Evolutionary conservation across 257 asterid genomes (phyloP), one percentile per base, ranked within the genome.

Genomic region (Scutellaria galericulata): DNA sequence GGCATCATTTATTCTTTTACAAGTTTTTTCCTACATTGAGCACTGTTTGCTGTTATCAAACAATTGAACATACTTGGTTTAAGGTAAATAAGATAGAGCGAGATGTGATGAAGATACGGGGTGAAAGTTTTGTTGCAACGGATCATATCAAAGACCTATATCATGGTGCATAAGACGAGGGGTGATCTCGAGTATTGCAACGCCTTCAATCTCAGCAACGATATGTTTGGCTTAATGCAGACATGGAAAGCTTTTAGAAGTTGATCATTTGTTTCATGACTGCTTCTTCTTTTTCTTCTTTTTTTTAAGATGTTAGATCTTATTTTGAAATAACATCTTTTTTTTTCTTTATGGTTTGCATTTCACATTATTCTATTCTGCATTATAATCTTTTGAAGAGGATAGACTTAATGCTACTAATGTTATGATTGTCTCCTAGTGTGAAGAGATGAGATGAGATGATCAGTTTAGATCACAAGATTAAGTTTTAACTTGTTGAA

Each of bases 281-380:
- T n/a, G 24, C 8, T 12, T 27, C 13, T 47, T 15, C 11, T 40
- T 15, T 8, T 9, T 61, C 31, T 9, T 61, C 14, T 42, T 44
- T 35, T 35, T 59, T 7, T 5, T 44, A 70, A 57, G 75, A 57
- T 47, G 59, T 71, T 59, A 58, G 51, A 58, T 71, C 24, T 59
- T 59, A 71, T 57, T 71, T 71, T 71, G 39, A 47, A 58, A 58
- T 46, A 45, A 42, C n/a, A 27, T 27, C 64, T 58, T 71, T 69
- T 18, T 61, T 39, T 14, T 2, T 20, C 3, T 61, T 39, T 9
- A 14, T 9, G 18, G 27, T 24, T 56, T 10, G 35, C 35, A 48
- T 27, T 55, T 20, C 45, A 69, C 20, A n/a, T 13, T 66, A 27
- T 27, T 27, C 45, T 66, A 3, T 44, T 46, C 7, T 46, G 57